Evolutionary conservation across 352 stramenopile genomes (phyloP).

Genomic region (Globisporangium canariense): DNA sequence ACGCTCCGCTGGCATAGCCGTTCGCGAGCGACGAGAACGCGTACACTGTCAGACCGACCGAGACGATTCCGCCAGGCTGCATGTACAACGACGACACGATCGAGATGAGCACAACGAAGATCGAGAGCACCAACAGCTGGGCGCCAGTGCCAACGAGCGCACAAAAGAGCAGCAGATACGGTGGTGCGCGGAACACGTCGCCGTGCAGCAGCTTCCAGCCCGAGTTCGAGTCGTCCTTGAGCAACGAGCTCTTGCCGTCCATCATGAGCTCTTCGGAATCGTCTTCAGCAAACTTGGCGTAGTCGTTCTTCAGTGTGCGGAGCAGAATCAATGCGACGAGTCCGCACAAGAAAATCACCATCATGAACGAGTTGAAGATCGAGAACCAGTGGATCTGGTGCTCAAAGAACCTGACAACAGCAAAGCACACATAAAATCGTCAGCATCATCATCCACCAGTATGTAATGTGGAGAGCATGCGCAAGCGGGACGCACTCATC

Average conservation of each 20-base stretch:
- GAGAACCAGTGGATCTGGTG: constrained; percentile 99
- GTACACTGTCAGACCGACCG: constrained; percentile 94
- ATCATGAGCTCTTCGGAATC: constrained; percentile 86
- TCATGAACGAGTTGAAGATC: constrained; percentile 98
- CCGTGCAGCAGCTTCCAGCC: constrained; percentile 97
- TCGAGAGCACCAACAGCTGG: constrained; percentile 93
- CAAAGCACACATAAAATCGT: neutral
- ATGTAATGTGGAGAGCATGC: neutral
- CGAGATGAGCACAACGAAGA: constrained; percentile 95
- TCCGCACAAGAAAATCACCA: constrained; percentile 95
- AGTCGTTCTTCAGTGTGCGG: constrained; percentile 93
- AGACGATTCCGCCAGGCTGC: constrained; percentile 94
- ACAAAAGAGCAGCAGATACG: constrained; percentile 93
- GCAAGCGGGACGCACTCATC: constrained; percentile 69
- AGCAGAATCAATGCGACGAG: constrained; percentile 93
- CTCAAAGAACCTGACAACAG: constrained; percentile 93
- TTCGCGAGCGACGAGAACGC: constrained; percentile 90
- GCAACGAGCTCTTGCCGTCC: constrained; percentile 73
- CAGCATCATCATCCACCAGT: neutral
- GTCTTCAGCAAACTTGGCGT: constrained; percentile 87
- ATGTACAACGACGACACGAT: constrained; percentile 95
- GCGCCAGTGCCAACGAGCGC: constrained; percentile 94
- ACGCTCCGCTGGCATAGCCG: constrained; percentile 86
- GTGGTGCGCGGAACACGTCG: constrained; percentile 92
- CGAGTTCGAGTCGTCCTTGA: constrained; percentile 81